phyloP scores from a whole-genome alignment of 805 yeast species.

The Teunomyces stri region DNA sequence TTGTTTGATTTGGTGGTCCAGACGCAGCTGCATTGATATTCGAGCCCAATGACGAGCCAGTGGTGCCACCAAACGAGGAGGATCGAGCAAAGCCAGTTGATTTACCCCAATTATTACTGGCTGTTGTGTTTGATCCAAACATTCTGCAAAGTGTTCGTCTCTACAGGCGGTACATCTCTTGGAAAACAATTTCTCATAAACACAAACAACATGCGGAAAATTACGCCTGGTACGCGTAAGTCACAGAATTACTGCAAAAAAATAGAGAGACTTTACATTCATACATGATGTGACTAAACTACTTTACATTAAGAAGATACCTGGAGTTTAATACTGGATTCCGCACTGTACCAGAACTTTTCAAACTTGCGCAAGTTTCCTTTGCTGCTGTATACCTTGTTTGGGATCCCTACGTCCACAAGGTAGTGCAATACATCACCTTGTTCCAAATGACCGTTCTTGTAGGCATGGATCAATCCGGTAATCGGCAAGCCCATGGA shows the following conservation, averaged over 20 bases:
- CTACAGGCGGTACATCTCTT: neutral
- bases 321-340: slow-evolving; percentile 20
- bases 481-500: slow-evolving; percentile 73
- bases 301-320: neutral
- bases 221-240: neutral
- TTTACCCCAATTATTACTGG: slow-evolving; percentile 17
- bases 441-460: slow-evolving; percentile 47
- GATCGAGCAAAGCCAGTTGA: slow-evolving; percentile 22
- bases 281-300: neutral
- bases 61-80: slow-evolving; percentile 17
- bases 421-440: slow-evolving; percentile 56
- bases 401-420: slow-evolving; percentile 72
- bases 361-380: slow-evolving; percentile 44
- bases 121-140: slow-evolving; percentile 13
- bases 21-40: slow-evolving; percentile 4
- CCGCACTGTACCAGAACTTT: slow-evolving; percentile 44
- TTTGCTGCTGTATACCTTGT: slow-evolving; percentile 44
- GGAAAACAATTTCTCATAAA: slow-evolving; percentile 6
- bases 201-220: neutral
- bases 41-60: slow-evolving; percentile 12
- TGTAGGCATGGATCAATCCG: slow-evolving; percentile 60
- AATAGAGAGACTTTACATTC: neutral
- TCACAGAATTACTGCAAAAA: slow-evolving; percentile 1
- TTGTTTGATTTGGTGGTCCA: slow-evolving; percentile 19
- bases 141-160: slow-evolving; percentile 4